These are phyloP conservation scores for Buxus sempervirens DNA, from an alignment of 164 flowering plant species.

Conservation along the genomic window DNA sequence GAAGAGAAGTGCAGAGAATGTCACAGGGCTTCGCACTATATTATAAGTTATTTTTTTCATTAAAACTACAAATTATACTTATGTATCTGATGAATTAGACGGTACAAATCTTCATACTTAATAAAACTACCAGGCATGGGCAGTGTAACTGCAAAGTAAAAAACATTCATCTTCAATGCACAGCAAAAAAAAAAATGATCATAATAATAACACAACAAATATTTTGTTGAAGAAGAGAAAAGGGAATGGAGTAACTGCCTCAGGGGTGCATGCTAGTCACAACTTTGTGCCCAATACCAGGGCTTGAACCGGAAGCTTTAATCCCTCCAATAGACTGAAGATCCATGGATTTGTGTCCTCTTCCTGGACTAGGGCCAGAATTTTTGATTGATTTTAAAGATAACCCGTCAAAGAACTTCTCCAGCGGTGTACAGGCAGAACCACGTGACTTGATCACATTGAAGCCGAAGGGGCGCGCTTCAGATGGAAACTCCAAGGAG, in stretches of 20 bases:
- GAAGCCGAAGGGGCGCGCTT: not conserved
- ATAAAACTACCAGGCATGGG: too few relatives aligned
- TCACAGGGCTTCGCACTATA: too few relatives aligned
- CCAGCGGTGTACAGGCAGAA: not conserved
- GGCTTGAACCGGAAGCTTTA: conserved; percentile 5
- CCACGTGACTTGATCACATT: not conserved
- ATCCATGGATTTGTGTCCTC: conserved; percentile 8
- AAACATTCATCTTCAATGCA: too few relatives aligned
- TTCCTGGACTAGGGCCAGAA: not conserved
- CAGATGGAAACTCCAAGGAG: not conserved
- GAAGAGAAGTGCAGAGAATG: too few relatives aligned
- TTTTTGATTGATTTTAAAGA: conserved; percentile 8
- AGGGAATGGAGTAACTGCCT: not conserved
- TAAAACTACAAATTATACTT: too few relatives aligned
- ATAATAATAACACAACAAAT: too few relatives aligned
- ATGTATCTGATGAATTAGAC: too few relatives aligned
- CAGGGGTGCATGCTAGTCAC: not conserved
- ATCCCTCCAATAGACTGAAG: not conserved
- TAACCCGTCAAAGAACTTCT: conserved; percentile 8
- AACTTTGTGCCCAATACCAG: not conserved
- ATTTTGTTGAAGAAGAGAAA: too few relatives aligned
- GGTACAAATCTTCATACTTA: too few relatives aligned
- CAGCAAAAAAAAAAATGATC: too few relatives aligned
- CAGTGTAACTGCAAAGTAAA: too few relatives aligned
- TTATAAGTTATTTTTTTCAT: too few relatives aligned